Base-by-base conservation (phyloP, 768 basidiomycete species). In the Suillus occidentalis region DNA sequence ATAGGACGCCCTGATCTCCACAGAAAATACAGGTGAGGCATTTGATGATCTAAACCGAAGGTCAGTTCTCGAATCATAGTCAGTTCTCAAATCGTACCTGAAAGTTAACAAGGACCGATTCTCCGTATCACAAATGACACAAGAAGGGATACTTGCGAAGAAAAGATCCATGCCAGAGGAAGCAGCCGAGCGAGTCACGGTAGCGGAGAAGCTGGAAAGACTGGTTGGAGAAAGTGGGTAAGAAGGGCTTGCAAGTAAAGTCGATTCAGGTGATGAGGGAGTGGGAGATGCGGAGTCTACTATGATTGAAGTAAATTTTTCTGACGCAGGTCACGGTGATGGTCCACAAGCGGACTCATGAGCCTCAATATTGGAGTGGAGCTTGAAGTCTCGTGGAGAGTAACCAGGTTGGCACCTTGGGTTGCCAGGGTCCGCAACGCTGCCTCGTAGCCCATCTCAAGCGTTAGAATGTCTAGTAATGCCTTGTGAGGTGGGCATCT, bases 381-480 rank as follows among this genome's bases (percentile, higher is more conserved):
- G 42, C 55, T 72, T 8, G 62, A 60, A 45, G 70, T 64, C 10
- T 63, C 37, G 9, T 72, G 68, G 4, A 66, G 64, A 70, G n/a
- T 62, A n/a, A 79, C 62, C 7, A 72, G 61, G 56, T 72, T 42
- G 52, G 79, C 76, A 22, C 84, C 70, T 69, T 92, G 90, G 16
- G 86, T 82, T 59, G 87, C 82, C 63, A 94, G 81, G 10, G 90
- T 90, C 69, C 88, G 90, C 67, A 93, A 82, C 63, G 93, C 89
- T 59, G 87, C 88, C 66, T 91, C 89, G 86, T 92, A 94, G 31
- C 91, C 91, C 55, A 82, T 85, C 78, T 94, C 92, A 25, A 93
- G 89, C 0, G 88, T 89, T 70, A 84, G 85, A 73, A 93, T 89
- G 52, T 28, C 28, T 28, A 28, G 28, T 28, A 28, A 28, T 28